Evolutionary conservation across 768 basidiomycete species (phyloP).

Genomic region (Suillus fuscotomentosus): DNA sequence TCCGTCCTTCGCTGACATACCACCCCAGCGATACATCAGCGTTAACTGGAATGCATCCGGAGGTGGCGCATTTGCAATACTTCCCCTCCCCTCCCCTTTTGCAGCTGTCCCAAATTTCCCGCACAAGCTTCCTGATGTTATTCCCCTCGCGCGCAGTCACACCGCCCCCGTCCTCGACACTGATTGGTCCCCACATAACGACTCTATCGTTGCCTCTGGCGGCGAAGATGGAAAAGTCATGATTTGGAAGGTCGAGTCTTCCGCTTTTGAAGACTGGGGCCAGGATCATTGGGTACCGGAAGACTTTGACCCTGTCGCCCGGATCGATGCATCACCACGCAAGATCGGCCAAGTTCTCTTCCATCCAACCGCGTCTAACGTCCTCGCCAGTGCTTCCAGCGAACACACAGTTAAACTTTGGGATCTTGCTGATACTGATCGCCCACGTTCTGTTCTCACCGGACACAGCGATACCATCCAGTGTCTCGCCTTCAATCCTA

Average conservation of each 20-base stretch:
- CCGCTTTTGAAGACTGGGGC: constrained; percentile 81
- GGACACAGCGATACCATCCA: constrained; percentile 92
- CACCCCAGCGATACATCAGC: constrained; percentile 72
- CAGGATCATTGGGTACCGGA: constrained; percentile 76
- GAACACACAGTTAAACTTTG: constrained; percentile 90
- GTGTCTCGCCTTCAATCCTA: constrained; percentile 75
- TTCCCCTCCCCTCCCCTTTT: constrained; percentile 81
- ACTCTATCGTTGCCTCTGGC: constrained; percentile 84
- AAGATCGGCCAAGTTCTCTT: constrained; percentile 95
- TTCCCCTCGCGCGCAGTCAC: constrained; percentile 89
- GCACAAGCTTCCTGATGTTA: constrained; percentile 84
- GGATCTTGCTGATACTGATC: constrained; percentile 80
- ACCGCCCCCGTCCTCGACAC: constrained; percentile 89
- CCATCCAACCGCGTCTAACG: constrained; percentile 87
- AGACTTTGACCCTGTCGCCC: constrained; percentile 84
- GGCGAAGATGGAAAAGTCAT: constrained; percentile 94
- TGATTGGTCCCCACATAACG: constrained; percentile 94
- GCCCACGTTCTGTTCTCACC: constrained; percentile 54
- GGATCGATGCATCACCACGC: constrained; percentile 75
- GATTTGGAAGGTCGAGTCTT: constrained; percentile 81
- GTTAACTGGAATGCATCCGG: constrained; percentile 95
- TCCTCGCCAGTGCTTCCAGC: constrained; percentile 78
- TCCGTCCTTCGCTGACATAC: constrained; percentile 3
- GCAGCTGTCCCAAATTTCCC: constrained; percentile 51
- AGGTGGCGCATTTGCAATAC: constrained; percentile 92